Conservation (phyloP, 106 monocot species). For the Allium fistulosum region DNA sequence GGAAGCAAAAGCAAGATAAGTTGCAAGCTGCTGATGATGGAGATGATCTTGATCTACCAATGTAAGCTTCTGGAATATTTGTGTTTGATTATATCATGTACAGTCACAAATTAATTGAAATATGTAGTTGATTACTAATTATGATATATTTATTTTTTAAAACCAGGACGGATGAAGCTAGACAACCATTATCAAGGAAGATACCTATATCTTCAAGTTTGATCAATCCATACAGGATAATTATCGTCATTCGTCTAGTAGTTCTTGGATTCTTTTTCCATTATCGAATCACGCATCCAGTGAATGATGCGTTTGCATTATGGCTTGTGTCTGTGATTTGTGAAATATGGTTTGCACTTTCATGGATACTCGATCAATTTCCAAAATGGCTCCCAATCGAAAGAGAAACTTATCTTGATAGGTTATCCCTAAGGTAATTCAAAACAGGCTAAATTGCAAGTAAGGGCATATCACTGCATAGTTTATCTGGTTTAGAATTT, state of each 20-base stretch:
- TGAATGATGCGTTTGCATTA: slow-evolving; percentile 56
- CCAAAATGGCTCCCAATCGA: slow-evolving; percentile 93
- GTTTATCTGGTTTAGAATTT: too few species aligned
- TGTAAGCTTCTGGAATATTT: slow-evolving; percentile 39
- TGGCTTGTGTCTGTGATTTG: slow-evolving; percentile 85
- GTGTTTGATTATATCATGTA: neutral
- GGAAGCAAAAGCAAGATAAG: slow-evolving; percentile 96
- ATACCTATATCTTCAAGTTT: slow-evolving; percentile 62
- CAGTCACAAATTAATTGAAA: too few species aligned
- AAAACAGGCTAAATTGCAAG: neutral
- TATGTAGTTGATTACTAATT: neutral
- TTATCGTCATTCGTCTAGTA: slow-evolving; percentile 69
- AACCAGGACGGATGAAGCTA: slow-evolving; percentile 81
- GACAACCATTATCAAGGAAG: slow-evolving; percentile 83
- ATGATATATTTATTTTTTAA: slow-evolving; percentile 1
- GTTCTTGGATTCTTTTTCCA: slow-evolving; percentile 86
- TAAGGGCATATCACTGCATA: too few species aligned
- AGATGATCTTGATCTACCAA: slow-evolving; percentile 64
- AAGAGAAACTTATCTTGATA: slow-evolving; percentile 79
- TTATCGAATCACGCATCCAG: slow-evolving; percentile 75
- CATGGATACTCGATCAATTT: slow-evolving; percentile 90
- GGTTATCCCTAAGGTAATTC: slow-evolving; percentile 61
- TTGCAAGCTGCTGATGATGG: slow-evolving; percentile 60
- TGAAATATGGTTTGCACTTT: slow-evolving; percentile 82
- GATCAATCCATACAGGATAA: slow-evolving; percentile 83